Conservation (phyloP, 2,329 filamentous ascomycete species). For the Cyclaneusma minus region DNA sequence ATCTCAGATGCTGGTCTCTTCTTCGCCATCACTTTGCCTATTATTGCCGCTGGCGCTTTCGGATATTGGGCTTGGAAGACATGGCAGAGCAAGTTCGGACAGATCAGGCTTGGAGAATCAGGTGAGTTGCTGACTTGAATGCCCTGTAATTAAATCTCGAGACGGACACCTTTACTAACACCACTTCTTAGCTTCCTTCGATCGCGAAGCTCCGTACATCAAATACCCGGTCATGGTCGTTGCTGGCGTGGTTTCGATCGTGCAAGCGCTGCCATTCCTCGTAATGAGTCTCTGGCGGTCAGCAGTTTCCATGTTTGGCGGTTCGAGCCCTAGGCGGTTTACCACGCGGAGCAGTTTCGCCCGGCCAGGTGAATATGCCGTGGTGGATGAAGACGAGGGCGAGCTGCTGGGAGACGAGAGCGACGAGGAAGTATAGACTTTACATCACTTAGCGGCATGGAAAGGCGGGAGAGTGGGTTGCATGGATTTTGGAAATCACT, state of each 20-base stretch:
- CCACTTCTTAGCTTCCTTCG: constrained; percentile 28
- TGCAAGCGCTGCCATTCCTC: constrained; percentile 53
- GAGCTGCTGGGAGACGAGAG: constrained; percentile 87
- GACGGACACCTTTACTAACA: constrained; percentile 10
- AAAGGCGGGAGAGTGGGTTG: no score
- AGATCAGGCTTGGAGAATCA: constrained; percentile 74
- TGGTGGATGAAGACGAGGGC: constrained; percentile 86
- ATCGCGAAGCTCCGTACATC: constrained; percentile 62
- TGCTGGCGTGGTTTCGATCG: constrained; percentile 45
- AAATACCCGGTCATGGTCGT: constrained; percentile 66
- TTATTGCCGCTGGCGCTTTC: constrained; percentile 51
- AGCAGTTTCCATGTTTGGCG: constrained; percentile 33
- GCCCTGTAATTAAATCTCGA: constrained; percentile 4
- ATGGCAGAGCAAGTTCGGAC: constrained; percentile 82
- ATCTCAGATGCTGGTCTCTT: constrained; percentile 63
- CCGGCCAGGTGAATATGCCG: constrained; percentile 72
- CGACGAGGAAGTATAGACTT: constrained; percentile 59
- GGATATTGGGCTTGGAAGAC: constrained; percentile 78
- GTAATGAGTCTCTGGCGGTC: constrained; percentile 57
- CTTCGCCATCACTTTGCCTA: constrained; percentile 66
- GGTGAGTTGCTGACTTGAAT: constrained; percentile 13
- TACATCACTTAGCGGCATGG: no score
- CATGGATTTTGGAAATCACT: no score
- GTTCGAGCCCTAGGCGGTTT: constrained; percentile 41
- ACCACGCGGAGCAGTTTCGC: constrained; percentile 84